These are phyloP conservation scores for Neopestalotiopsis sp. DNA, from an alignment of 2,329 filamentous ascomycete species.

Conservation along the genomic window DNA sequence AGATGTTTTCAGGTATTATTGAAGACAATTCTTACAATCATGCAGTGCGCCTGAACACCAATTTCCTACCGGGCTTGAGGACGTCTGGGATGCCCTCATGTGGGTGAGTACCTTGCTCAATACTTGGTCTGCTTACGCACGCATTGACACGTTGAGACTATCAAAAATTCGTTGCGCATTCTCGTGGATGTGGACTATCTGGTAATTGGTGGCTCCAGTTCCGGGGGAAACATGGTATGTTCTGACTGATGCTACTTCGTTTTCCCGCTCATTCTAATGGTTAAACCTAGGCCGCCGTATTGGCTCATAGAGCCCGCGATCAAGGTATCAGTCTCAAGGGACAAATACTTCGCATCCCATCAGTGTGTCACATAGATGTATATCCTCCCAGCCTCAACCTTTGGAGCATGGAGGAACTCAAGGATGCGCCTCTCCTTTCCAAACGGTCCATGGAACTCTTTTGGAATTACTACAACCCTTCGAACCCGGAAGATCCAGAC, in stretches of 20 bases:
- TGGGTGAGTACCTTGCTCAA: background rate
- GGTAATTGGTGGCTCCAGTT: background rate
- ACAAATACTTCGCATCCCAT: slow-evolving; percentile 2
- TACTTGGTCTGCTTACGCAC: background rate
- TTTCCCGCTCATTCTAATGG: background rate
- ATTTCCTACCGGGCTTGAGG: background rate
- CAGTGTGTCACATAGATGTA: background rate
- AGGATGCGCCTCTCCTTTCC: background rate
- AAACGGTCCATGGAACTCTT: background rate
- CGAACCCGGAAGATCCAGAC: background rate
- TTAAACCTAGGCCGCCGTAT: background rate
- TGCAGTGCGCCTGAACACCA: background rate
- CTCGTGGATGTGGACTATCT: background rate
- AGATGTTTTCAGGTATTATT: background rate
- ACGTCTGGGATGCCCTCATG: background rate
- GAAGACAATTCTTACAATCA: background rate
- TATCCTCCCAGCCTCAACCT: background rate
- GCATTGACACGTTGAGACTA: background rate
- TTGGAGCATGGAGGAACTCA: background rate
- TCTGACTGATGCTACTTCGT: background rate
- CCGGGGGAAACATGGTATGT: background rate
- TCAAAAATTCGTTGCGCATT: background rate
- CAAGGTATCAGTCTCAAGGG: background rate
- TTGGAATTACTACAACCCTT: background rate
- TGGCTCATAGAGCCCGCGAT: background rate